Evolutionary conservation across 768 basidiomycete genomes (phyloP).

Genomic region (Paxillus involutus): DNA sequence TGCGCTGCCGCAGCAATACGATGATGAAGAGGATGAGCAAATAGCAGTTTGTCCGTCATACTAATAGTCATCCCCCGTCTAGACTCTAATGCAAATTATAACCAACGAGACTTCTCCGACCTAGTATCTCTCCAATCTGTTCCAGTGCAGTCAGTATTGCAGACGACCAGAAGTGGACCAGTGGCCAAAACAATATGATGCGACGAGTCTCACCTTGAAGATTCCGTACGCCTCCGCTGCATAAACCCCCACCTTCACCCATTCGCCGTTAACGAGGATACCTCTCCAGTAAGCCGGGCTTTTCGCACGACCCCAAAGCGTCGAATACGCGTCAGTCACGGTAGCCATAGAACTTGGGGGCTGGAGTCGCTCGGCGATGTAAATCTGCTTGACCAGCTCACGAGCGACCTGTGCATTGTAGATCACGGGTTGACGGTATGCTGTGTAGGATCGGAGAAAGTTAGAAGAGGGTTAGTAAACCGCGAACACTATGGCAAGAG

Average conservation of each 20-base stretch:
- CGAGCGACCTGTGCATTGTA: slow-evolving; percentile 80
- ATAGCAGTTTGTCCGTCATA: background rate
- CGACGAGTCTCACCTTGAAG: slow-evolving; percentile 61
- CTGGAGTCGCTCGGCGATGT: slow-evolving; percentile 57
- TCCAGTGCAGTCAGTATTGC: background rate
- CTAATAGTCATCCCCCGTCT: background rate
- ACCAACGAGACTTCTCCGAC: slow-evolving; percentile 75
- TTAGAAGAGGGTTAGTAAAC: background rate
- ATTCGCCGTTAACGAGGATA: slow-evolving; percentile 60
- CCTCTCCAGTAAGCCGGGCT: slow-evolving; percentile 62
- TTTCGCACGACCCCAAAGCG: slow-evolving; percentile 61
- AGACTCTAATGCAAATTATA: slow-evolving; percentile 62
- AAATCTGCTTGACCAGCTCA: slow-evolving; percentile 75
- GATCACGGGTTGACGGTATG: slow-evolving; percentile 72
- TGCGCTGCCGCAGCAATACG: background rate
- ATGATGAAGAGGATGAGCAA: background rate
- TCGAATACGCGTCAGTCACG: slow-evolving; percentile 58
- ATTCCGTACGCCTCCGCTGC: slow-evolving; percentile 87
- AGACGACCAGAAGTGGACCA: background rate
- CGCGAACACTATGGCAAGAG: background rate
- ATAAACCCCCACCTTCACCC: slow-evolving; percentile 67
- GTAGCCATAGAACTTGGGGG: slow-evolving; percentile 62
- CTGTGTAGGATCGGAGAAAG: slow-evolving; percentile 30
- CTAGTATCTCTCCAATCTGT: slow-evolving; percentile 87
- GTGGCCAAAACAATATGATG: background rate